Conservation (phyloP, 2,329 filamentous ascomycete species). For the Alternaria postmessia region DNA sequence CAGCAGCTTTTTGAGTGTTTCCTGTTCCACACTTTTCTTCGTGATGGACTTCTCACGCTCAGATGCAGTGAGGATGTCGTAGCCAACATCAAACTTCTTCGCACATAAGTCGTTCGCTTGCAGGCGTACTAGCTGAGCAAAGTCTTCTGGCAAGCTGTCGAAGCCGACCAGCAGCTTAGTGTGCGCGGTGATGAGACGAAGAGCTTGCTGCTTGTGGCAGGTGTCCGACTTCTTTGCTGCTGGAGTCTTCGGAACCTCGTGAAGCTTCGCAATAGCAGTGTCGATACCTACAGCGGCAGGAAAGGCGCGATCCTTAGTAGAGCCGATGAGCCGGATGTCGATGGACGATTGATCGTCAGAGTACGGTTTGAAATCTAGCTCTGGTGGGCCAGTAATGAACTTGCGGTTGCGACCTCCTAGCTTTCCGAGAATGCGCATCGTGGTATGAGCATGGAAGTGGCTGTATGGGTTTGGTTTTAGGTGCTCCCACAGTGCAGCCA, state of each 20-base stretch:
- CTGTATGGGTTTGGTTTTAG: slow-evolving; percentile 92
- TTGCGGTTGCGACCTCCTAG: slow-evolving; percentile 94
- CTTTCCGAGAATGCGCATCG: slow-evolving; percentile 96
- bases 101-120: slow-evolving; percentile 86
- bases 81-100: slow-evolving; percentile 74
- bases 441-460: slow-evolving; percentile 97
- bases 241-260: slow-evolving; percentile 74
- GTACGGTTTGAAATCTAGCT: slow-evolving; percentile 82
- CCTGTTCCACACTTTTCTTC: slow-evolving; percentile 87
- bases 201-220: slow-evolving; percentile 93
- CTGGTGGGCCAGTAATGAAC: slow-evolving; percentile 88
- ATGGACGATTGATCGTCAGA: slow-evolving; percentile 89
- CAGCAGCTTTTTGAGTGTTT: slow-evolving; percentile 81
- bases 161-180: slow-evolving; percentile 89
- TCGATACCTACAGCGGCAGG: slow-evolving; percentile 87
- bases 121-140: slow-evolving; percentile 82
- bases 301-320: slow-evolving; percentile 87
- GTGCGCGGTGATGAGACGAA: slow-evolving; percentile 86
- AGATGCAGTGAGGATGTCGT: slow-evolving; percentile 74
- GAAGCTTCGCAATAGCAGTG: slow-evolving; percentile 84
- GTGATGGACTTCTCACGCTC: slow-evolving; percentile 83
- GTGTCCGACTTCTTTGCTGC: slow-evolving; percentile 73
- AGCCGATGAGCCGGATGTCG: slow-evolving; percentile 87
- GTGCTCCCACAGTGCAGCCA: slow-evolving; percentile 97
- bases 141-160: slow-evolving; percentile 88